These are phyloP conservation scores for Tieghemiomyces parasiticus DNA, from an alignment of 192 early-diverging fungal species.

Conservation along the genomic window DNA sequence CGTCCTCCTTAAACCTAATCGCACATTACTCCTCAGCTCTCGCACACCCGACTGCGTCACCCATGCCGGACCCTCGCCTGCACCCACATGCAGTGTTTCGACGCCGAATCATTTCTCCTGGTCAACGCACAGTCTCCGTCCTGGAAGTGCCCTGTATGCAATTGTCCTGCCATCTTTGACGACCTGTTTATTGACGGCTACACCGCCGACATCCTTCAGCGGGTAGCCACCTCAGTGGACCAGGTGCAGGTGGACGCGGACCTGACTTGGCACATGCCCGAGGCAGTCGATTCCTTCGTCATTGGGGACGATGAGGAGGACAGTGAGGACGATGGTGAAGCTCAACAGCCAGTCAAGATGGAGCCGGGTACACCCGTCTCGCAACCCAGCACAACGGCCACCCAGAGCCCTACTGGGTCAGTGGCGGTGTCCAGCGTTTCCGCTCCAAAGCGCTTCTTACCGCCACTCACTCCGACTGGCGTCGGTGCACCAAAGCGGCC, in stretches of 20 bases:
- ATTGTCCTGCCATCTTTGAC: constrained; percentile 23
- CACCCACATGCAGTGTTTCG: constrained; percentile 75
- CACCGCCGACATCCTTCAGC: constrained; percentile 25
- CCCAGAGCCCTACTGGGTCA: no score
- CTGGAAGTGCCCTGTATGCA: constrained; percentile 68
- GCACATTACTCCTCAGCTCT: no score
- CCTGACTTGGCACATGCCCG: constrained; percentile 22
- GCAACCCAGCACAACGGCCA: no score
- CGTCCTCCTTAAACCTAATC: constrained; percentile 15
- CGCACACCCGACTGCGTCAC: constrained; percentile 42
- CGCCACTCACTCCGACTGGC: no score
- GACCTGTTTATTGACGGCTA: constrained; percentile 59
- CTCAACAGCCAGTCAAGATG: no score
- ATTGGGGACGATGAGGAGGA: constrained; percentile 22
- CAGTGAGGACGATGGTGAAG: constrained; percentile 10
- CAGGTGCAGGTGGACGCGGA: constrained; percentile 24
- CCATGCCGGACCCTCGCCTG: constrained; percentile 47
- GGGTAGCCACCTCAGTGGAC: constrained; percentile 16
- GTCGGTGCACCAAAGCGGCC: no score
- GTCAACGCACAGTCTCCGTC: constrained; percentile 50
- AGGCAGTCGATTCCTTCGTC: constrained; percentile 16
- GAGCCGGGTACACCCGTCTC: no score
- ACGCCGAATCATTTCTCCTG: constrained; percentile 49
- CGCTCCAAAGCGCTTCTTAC: no score
- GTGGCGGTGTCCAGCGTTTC: no score